phyloP scores from a whole-genome alignment of 495 filamentous ascomycete species.

The Hypomontagnella monticulosa region DNA sequence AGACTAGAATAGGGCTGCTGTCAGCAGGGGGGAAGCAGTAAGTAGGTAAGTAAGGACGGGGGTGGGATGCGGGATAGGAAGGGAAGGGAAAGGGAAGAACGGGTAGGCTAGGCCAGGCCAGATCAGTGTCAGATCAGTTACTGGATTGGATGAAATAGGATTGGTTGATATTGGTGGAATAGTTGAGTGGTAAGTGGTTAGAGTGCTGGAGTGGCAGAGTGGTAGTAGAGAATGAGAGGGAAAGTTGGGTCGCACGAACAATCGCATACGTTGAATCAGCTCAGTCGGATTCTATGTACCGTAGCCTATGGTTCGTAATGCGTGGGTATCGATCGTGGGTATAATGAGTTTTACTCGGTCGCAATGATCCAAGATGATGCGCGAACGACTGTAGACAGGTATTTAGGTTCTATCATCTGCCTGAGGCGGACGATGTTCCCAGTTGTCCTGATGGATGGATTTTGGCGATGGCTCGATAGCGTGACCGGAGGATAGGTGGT shows the following conservation, averaged over 20 bases:
- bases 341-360: slow-evolving; percentile 24
- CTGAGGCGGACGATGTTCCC: slow-evolving; percentile 7
- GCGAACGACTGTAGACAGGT: slow-evolving; percentile 19
- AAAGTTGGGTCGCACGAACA: slow-evolving; percentile 42
- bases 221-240: slow-evolving; percentile 3
- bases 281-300: background rate
- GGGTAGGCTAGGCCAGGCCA: slow-evolving; percentile 18
- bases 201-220: background rate
- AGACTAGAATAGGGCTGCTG: slow-evolving; percentile 42
- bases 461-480: slow-evolving; percentile 19
- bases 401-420: slow-evolving; percentile 26
- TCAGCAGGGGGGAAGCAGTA: slow-evolving; percentile 27
- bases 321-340: background rate
- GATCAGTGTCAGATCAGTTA: slow-evolving; percentile 16
- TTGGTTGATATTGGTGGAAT: slow-evolving; percentile 11
- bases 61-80: slow-evolving; percentile 34
- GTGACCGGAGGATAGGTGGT: slow-evolving; percentile 16
- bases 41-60: slow-evolving; percentile 7
- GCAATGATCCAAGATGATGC: slow-evolving; percentile 36
- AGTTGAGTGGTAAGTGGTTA: background rate
- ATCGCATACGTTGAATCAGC: slow-evolving; percentile 16
- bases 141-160: slow-evolving; percentile 22
- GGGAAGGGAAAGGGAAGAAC: slow-evolving; percentile 26
- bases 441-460: slow-evolving; percentile 1
- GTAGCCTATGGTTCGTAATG: slow-evolving; percentile 16